Evolutionary conservation across 139 green algal genomes (phyloP).

Genomic region (Pycnococcus provasolii): DNA sequence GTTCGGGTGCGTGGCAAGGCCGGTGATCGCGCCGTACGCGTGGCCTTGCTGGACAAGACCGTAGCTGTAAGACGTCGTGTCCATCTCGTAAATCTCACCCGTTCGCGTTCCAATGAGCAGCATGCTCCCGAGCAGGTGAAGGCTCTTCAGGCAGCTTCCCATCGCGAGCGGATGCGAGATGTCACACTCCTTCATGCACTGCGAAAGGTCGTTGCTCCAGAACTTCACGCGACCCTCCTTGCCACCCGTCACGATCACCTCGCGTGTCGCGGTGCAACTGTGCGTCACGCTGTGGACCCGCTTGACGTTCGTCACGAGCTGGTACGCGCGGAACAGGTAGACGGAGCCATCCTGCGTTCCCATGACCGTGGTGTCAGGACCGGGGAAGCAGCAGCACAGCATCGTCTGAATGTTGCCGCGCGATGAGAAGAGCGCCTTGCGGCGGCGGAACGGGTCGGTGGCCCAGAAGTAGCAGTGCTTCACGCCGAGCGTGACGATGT

Average conservation of each 20-base stretch:
- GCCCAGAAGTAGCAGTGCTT: slow-evolving; percentile 17
- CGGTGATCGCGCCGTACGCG: slow-evolving; percentile 18
- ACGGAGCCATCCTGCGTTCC: slow-evolving; percentile 19
- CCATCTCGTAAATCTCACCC: slow-evolving; percentile 19
- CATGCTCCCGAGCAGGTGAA: slow-evolving; percentile 15
- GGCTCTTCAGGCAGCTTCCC: slow-evolving; percentile 4
- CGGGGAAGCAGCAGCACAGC: slow-evolving; percentile 15
- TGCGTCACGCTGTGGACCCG: slow-evolving; percentile 13
- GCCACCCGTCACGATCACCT: slow-evolving; percentile 12
- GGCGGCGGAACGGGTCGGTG: slow-evolving; percentile 1
- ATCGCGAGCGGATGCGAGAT: slow-evolving; percentile 11
- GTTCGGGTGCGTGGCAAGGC: slow-evolving; percentile 15
- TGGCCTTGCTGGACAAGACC: slow-evolving; percentile 18
- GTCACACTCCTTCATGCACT: not conserved
- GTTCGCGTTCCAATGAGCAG: slow-evolving; percentile 10
- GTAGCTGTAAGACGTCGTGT: slow-evolving; percentile 17
- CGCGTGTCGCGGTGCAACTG: not conserved
- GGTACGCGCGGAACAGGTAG: slow-evolving; percentile 21
- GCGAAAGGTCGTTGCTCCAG: slow-evolving; percentile 9
- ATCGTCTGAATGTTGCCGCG: slow-evolving; percentile 15
- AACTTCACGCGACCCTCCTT: slow-evolving; percentile 22
- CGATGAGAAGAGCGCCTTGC: slow-evolving; percentile 12
- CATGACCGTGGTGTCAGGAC: slow-evolving; percentile 14
- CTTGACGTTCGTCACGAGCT: slow-evolving; percentile 18
- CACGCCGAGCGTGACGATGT: slow-evolving; percentile 15